Base-by-base conservation (phyloP, 2,329 filamentous ascomycete genomes). In the Bertia moriformis region DNA sequence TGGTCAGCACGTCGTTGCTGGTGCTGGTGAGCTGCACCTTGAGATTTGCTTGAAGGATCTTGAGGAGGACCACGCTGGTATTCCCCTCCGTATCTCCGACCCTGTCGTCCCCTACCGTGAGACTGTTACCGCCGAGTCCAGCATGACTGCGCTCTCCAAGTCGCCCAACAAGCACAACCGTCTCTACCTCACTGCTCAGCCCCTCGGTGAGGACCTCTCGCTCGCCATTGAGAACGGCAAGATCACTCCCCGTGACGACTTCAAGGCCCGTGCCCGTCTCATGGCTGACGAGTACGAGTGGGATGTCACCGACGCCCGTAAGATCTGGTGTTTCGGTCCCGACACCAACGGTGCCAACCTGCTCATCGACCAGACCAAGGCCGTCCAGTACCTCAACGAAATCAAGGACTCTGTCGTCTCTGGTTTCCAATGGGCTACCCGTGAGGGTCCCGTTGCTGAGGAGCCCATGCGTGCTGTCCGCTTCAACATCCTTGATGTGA, bases 91-190 rank as follows among this genome's bases (percentile, higher is more conserved):
- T 67, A 81, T 98, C 66, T 95, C 88, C 59, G 91, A 96, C 73
- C 91, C 91, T 50, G 91, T 98, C 62, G 91, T 96, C 59, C 78
- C 86, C 63, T 98, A 93, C 81, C 88, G 91, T 78, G 91, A 98
- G 79, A 93, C 89, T 48, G 89, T 98, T 57, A 65, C 66, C 52
- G 73, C 49, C 56, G 78, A 78, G 60, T 96, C 91, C 41, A 85
- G 79, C 76, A 96, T 96, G 58, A 93, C 85, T 58, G 91, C 91
- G 52, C 75, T 98, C 57, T 96, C 91, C 67, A 98, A 98, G 77
- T 98, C 91, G 38, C 91, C 91, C 71, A 98, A 98, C 84, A 98
- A 98, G 86, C 91, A 98, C 83, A 98, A 98, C 78, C 89, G 91
- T 87, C 76, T 98, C 45, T 98, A 96, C 75, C 80, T 98, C 69